Conservation (phyloP, 352 stramenopile species). For the Pythium guiyangense region DNA sequence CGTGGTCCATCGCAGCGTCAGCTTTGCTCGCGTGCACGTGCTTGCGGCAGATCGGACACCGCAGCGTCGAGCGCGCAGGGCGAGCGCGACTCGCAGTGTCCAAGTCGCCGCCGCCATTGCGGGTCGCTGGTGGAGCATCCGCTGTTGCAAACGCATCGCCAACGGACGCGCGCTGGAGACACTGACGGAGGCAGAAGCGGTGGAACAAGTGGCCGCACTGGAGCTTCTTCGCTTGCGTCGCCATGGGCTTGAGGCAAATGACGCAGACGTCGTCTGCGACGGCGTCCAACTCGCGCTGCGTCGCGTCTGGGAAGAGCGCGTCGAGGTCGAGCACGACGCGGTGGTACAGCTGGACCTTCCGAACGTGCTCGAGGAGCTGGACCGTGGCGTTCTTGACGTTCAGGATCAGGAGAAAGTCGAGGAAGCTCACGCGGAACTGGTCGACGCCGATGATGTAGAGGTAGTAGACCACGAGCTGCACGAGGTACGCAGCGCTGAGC, state of each 20-base stretch:
- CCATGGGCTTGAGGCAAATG: conserved; percentile 75
- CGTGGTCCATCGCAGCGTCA: conserved; percentile 1
- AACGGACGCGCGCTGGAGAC: conserved; percentile 60
- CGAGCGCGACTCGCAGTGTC: conserved; percentile 15
- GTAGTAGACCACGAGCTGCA: conserved; percentile 74
- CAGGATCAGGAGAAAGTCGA: conserved; percentile 75
- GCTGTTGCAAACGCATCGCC: conserved; percentile 49
- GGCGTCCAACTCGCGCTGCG: conserved; percentile 40
- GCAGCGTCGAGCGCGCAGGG: conserved; percentile 26
- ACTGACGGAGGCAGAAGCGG: conserved; percentile 68
- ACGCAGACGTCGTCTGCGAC: conserved; percentile 75
- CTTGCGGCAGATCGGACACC: conserved; percentile 62
- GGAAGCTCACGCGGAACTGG: conserved; percentile 72
- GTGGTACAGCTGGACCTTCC: conserved; percentile 64
- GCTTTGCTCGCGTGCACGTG: conserved; percentile 43
- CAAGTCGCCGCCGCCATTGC: conserved; percentile 10
- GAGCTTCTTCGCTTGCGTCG: conserved; percentile 64
- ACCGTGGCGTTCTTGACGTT: conserved; percentile 81
- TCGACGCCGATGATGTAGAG: conserved; percentile 79
- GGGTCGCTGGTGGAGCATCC: conserved; percentile 11
- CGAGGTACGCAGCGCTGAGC: conserved; percentile 54
- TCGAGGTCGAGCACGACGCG: conserved; percentile 71
- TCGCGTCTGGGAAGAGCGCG: conserved; percentile 53
- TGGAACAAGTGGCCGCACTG: conserved; percentile 73
- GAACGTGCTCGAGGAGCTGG: conserved; percentile 57